Base-by-base conservation (phyloP, 208 protist species). In the Naegleria fowleri region DNA sequence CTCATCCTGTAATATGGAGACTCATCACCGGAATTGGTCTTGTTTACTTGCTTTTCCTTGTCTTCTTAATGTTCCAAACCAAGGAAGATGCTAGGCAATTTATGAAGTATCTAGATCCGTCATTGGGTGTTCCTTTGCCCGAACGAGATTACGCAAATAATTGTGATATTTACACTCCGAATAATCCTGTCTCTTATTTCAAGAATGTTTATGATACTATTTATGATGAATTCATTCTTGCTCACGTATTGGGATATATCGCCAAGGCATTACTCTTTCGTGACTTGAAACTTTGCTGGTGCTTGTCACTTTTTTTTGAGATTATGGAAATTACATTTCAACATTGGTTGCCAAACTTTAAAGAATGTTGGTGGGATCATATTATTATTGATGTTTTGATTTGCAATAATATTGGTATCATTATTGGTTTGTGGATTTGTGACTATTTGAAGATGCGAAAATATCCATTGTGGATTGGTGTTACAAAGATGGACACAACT, bases 361-460 rank as follows among this genome's bases (percentile, higher is more conserved):
- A 93, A n/a, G 97, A 99, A 94, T 99, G 98, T 95, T 99, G 98
- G 98, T 99, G 98, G 98, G 98, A 99, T 92, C 97, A 99, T 92
- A 33, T 98, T 7, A 91, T 99, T 41, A 93, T 99, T 7, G 98
- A 99, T 93, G 95, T 98, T 38, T 88, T 98, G 0, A 91, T 98
- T n/a, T 99, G 98, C 94, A 99, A 99, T 94, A 93, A 92, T 15
- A 93, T 97, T 6, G 98, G 98, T 58, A 99, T 98, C 85, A 88
- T 98, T 6, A 67, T 98, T 5, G 98, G 98, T 38, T 90, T 94
- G 59, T 76, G 85, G 29, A 91, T 92, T 2, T 92, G 93, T 67
- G 75, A 91, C 29, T 95, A 93, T 79, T 91, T 96, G 40, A 92
- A 95, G 39, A 94, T 94, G 92, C 76, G 41, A 83, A 90, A 59